A percentile compares a stretch with the other conserved stretches of the same genome.
These are phyloP conservation scores for Penicillium vulpinum DNA, from an alignment of 2,329 filamentous ascomycete species.

Conservation along the genomic window DNA sequence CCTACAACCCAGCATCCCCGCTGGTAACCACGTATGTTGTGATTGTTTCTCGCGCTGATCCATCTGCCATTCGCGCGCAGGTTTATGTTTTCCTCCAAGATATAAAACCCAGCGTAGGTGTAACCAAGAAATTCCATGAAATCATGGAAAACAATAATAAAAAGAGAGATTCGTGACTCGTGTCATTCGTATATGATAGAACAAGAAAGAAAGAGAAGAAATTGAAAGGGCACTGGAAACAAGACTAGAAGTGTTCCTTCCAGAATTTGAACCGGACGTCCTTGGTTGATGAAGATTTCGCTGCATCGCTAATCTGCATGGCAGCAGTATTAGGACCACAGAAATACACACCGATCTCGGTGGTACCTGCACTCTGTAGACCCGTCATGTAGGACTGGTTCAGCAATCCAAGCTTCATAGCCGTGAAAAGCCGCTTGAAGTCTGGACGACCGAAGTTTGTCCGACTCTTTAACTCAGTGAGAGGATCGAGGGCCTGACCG, in stretches of 20 bases:
- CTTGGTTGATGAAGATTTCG: slow-evolving; percentile 67
- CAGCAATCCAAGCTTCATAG: slow-evolving; percentile 84
- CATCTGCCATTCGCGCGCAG: background rate
- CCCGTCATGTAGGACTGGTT: slow-evolving; percentile 83
- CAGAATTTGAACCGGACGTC: slow-evolving; percentile 96
- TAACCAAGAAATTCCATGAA: background rate
- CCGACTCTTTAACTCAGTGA: slow-evolving; percentile 84
- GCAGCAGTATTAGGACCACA: slow-evolving; percentile 84
- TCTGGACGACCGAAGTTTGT: slow-evolving; percentile 96
- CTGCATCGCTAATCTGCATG: slow-evolving; percentile 79
- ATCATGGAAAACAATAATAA: slow-evolving; percentile 1
- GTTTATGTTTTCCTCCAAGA: background rate
- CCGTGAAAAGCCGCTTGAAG: slow-evolving; percentile 74
- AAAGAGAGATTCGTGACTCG: slow-evolving; percentile 25
- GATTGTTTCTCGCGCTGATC: background rate
- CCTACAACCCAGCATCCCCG: background rate
- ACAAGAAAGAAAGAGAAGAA: background rate
- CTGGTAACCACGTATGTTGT: background rate
- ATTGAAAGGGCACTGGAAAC: background rate
- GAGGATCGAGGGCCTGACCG: slow-evolving; percentile 79
- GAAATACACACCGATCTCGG: slow-evolving; percentile 95
- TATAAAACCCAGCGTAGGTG: slow-evolving; percentile 5
- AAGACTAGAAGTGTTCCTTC: slow-evolving; percentile 76
- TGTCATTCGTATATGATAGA: slow-evolving; percentile 18
- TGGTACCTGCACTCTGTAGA: slow-evolving; percentile 71